Conservation (phyloP, 2,329 filamentous ascomycete genomes). For the Knoxdaviesia capensis region DNA sequence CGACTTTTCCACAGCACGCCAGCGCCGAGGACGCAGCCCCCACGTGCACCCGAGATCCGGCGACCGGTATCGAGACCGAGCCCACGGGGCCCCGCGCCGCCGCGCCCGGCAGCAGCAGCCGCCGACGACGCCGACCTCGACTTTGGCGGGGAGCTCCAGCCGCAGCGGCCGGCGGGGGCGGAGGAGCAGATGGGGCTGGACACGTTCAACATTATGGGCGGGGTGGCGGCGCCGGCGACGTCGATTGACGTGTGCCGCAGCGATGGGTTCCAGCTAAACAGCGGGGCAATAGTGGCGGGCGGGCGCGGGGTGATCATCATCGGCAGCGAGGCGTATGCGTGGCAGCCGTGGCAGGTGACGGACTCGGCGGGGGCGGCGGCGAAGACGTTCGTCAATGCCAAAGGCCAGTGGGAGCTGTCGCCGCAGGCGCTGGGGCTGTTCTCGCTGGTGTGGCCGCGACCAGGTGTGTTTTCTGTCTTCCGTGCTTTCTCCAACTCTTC, state of each 20-base stretch:
- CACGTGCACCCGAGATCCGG: too few relatives aligned
- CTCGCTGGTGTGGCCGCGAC: constrained; percentile 67
- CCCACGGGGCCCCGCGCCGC: not conserved
- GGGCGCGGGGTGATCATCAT: constrained; percentile 61
- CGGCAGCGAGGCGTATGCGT: constrained; percentile 71
- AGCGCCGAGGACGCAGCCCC: too few relatives aligned
- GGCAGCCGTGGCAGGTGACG: constrained; percentile 57
- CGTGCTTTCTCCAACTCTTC: not conserved
- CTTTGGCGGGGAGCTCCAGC: constrained; percentile 28
- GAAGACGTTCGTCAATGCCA: constrained; percentile 43
- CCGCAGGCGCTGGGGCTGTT: constrained; percentile 55
- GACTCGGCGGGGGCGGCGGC: constrained; percentile 8
- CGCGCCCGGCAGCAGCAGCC: constrained; percentile 8
- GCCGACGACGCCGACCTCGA: constrained; percentile 24
- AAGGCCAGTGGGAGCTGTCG: constrained; percentile 63
- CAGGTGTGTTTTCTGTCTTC: constrained; percentile 36
- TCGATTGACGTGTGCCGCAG: constrained; percentile 63
- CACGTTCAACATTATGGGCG: constrained; percentile 55
- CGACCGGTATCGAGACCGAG: too few relatives aligned
- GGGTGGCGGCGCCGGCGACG: constrained; percentile 57
- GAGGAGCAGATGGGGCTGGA: not conserved
- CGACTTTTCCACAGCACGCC: too few relatives aligned
- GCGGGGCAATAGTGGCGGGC: constrained; percentile 48
- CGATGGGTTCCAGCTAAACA: constrained; percentile 76
- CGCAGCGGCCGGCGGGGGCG: too few relatives aligned